Percentiles rank a stretch among this genome's conserved stretches.
phyloP scores from a whole-genome alignment of 2,329 filamentous ascomycete genomes.

The Aspergillus sp. region DNA sequence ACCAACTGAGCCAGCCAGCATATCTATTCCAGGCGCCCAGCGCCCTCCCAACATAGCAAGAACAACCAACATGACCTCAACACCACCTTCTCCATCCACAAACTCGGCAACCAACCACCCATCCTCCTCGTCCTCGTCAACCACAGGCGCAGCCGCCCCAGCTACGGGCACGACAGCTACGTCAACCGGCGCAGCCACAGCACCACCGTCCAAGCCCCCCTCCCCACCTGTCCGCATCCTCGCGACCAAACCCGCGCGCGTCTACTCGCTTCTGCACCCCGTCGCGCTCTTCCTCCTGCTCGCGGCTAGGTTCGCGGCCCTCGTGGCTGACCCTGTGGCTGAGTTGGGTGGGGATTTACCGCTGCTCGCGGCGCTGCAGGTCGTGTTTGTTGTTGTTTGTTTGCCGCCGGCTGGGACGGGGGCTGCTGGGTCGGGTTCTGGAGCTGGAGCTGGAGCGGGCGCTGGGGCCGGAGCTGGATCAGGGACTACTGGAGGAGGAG shows the following conservation, averaged over 20 bases:
- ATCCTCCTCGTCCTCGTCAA: background rate
- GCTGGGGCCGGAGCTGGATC: no score
- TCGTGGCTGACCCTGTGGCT: conserved; percentile 62
- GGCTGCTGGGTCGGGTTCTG: background rate
- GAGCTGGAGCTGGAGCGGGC: background rate
- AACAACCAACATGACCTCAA: conserved; percentile 3
- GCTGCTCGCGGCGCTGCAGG: conserved; percentile 57
- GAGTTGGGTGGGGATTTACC: conserved; percentile 56
- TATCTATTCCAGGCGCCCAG: no score
- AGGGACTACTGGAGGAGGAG: no score
- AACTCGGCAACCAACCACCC: background rate
- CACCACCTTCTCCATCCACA: conserved; percentile 6
- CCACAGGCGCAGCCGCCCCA: conserved; percentile 2
- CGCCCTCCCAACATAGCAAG: no score
- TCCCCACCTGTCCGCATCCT: conserved; percentile 41
- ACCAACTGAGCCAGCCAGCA: no score
- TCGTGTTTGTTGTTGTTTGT: conserved; percentile 50
- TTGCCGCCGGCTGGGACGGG: conserved; percentile 45
- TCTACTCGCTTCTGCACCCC: conserved; percentile 61
- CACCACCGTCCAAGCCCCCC: conserved; percentile 17
- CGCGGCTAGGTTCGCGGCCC: conserved; percentile 53
- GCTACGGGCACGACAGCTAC: conserved; percentile 12
- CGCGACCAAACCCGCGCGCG: conserved; percentile 40
- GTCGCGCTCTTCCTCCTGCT: conserved; percentile 58
- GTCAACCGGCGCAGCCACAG: conserved; percentile 23